phyloP scores from a whole-genome alignment of 2,329 filamentous ascomycete species.

The Clarireedia hainanense region DNA sequence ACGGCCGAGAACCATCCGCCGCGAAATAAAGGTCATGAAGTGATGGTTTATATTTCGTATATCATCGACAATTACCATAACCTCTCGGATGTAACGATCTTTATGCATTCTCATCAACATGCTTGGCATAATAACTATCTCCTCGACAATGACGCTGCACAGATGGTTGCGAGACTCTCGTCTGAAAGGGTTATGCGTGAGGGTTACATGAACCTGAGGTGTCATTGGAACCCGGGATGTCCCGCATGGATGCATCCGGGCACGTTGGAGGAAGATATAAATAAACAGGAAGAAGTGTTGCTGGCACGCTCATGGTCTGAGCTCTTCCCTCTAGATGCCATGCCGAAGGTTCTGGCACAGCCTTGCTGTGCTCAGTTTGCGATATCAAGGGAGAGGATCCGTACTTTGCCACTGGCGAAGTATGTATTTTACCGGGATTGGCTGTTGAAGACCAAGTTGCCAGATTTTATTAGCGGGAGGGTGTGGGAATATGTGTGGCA shows the following conservation, averaged over 20 bases:
- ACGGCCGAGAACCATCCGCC: constrained; percentile 35
- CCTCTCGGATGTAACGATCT: constrained; percentile 31
- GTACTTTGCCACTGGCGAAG: constrained; percentile 39
- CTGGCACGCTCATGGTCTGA: constrained; percentile 31
- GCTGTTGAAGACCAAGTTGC: constrained; percentile 47
- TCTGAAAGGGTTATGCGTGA: constrained; percentile 36
- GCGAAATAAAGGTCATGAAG: constrained; percentile 36
- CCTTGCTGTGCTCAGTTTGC: constrained; percentile 62
- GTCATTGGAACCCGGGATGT: constrained; percentile 51
- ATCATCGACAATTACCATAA: constrained; percentile 55
- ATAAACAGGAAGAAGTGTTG: background rate
- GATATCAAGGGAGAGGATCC: constrained; percentile 46
- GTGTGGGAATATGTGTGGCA: constrained; percentile 62
- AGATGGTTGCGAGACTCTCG: constrained; percentile 20
- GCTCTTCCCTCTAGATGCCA: constrained; percentile 18
- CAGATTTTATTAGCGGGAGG: constrained; percentile 48
- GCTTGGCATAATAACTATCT: constrained; percentile 27
- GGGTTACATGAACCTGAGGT: constrained; percentile 55
- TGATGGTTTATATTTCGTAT: constrained; percentile 39
- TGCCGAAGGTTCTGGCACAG: constrained; percentile 41
- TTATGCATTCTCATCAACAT: constrained; percentile 41
- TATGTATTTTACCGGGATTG: constrained; percentile 52
- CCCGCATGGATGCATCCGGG: constrained; percentile 38
- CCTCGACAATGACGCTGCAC: constrained; percentile 29
- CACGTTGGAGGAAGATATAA: constrained; percentile 2